Evolutionary conservation across 2,329 filamentous ascomycete species (phyloP).

Genomic region (Mycocentrospora acerina): DNA sequence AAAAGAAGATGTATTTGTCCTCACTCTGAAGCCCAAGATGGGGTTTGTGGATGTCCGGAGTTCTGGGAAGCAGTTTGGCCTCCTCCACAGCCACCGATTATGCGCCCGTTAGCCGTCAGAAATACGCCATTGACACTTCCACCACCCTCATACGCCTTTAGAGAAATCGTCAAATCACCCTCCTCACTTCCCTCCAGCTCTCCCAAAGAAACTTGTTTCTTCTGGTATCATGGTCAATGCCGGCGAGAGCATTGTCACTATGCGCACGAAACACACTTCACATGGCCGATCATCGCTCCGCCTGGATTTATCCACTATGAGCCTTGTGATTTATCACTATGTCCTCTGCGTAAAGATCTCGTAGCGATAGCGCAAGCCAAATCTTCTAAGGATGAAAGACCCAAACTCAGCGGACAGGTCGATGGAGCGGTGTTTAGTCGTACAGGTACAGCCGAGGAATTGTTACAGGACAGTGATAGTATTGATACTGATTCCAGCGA

Average conservation of each 20-base stretch:
- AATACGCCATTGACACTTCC: background rate
- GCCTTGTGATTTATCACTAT: slow-evolving; percentile 18
- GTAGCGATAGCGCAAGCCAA: slow-evolving; percentile 2
- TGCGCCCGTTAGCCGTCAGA: too few relatives aligned
- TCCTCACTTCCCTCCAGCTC: slow-evolving; percentile 9
- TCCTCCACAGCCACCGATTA: background rate
- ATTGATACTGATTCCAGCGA: slow-evolving; percentile 2
- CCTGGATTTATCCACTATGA: slow-evolving; percentile 17
- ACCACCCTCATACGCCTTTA: background rate
- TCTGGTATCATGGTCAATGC: slow-evolving; percentile 29
- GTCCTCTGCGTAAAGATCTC: slow-evolving; percentile 20
- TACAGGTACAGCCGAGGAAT: slow-evolving; percentile 5
- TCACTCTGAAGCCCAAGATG: slow-evolving; percentile 13
- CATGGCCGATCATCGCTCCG: slow-evolving; percentile 23
- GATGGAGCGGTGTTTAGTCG: slow-evolving; percentile 9
- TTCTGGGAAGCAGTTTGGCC: slow-evolving; percentile 16
- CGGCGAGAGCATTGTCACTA: slow-evolving; percentile 8
- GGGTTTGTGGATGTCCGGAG: slow-evolving; percentile 28
- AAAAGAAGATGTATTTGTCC: slow-evolving; percentile 4
- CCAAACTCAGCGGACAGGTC: slow-evolving; percentile 7
- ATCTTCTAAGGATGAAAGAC: background rate
- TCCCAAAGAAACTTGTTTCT: slow-evolving; percentile 28
- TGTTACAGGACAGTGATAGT: background rate
- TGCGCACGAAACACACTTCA: slow-evolving; percentile 18
- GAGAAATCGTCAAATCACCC: background rate